Evolutionary conservation across 768 basidiomycete species (phyloP), one percentile per base, ranked within the genome.

Genomic region (Boletus eberwhitei): DNA sequence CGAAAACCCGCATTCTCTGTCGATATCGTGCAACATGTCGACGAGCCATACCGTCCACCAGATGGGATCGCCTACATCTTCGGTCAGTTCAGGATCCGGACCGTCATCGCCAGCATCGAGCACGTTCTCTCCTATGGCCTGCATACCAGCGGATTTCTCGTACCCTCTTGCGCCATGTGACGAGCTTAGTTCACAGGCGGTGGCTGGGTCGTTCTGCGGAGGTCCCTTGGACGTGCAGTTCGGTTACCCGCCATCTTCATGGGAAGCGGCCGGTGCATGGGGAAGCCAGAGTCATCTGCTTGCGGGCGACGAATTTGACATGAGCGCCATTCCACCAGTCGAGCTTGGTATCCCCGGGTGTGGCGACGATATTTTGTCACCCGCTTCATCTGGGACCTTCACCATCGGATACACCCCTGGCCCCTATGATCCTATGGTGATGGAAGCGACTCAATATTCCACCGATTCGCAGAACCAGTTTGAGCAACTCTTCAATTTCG

Each of bases 231-330:
- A 72, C 37, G 47, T 64, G 19, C 70, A 64, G 19, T 60, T 71
- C 35, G 69, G 61, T 16, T 74, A 72, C 40, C 46, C 64, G 32
- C 48, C 62, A 1, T 75, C 68, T 55, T 59, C 69, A 46, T 76
- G 73, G 71, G 67, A 66, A 4, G 52, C 64, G 6, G 59, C 63
- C 31, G 50, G 64, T 29, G 53, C 71, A 50, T 76, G 75, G 75
- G 67, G 65, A 8, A 64, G 63, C 66, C 55, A 76, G 61, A 22
- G 58, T 59, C 67, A 71, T 46, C 59, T 74, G 52, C 71, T 87
- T 42, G 72, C 72, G 37, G 78, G 76, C 52, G 83, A 85, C 66
- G 86, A 88, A 70, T 88, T 87, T 65, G 86, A 87, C 63, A 68
- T 88, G 58, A 71, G 63, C 59, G 72, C 83, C 22, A 88, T 88